Evolutionary conservation across 1,284 basidiomycete species (phyloP), one percentile per base, ranked within the genome.

Genomic region (Marasmius tenuissimus): DNA sequence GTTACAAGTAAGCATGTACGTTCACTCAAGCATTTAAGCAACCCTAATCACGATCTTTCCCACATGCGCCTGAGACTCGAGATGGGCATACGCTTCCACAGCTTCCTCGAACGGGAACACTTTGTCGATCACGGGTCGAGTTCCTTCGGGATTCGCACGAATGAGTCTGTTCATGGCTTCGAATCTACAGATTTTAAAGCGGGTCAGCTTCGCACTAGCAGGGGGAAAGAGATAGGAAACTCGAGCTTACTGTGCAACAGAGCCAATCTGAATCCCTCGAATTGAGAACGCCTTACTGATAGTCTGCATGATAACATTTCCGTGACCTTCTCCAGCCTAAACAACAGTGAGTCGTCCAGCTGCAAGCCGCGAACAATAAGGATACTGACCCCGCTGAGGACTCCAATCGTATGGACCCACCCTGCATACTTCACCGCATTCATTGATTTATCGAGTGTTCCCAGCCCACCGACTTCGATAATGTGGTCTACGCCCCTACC

Each of bases 41-140:
- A 78, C 72, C 61, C 72, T 74, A 56, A 79, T 74, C 10, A 79
- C 77, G 2, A 79, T 71, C 68, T 81, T 80, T 27, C 77, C 80
- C 6, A 79, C 71, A 63, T 78, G 75, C 34, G 71, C 67, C 65
- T 76, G 75, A 3, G 70, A 72, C 52, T 72, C 71, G 59, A 80
- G 70, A 64, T 81, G 75, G 38, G 71, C 71, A 60, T 75, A 81
- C 2, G 81, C 81, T 52, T 78, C 68, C 34, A 71, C 64, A 8
- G 71, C 73, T 40, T 83, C 65, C 18, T 78, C 74, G 59, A 81
- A 82, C 20, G 68, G 47, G 64, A 82, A 81, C 1, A 79, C 75
- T 65, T 71, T 76, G 68, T 83, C 80, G 35, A 82, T 68, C 20
- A 77, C 69, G 2, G 78, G 78, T 50, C 69, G 71, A 35, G 81